Conservation (phyloP, 345 rosid genomes). For the Citrus australasica region DNA sequence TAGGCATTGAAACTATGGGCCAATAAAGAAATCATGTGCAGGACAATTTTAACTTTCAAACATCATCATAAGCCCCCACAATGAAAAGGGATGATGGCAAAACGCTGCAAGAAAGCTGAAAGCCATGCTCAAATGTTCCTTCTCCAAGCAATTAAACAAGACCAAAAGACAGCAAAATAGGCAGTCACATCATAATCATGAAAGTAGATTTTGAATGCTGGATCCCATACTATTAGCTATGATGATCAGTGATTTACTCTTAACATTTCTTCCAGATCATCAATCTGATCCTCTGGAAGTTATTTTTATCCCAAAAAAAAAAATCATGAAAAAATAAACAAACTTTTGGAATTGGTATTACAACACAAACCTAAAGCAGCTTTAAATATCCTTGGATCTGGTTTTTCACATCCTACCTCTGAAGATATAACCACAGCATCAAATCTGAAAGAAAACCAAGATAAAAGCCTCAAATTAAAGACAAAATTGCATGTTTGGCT, state of each 20-base stretch:
- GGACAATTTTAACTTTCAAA: neutral
- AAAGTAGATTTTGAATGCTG: neutral
- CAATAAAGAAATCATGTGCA: neutral
- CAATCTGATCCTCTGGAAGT: neutral
- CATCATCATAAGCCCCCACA: neutral
- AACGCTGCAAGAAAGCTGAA: neutral
- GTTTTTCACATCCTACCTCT: slow-evolving; percentile 84
- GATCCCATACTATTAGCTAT: neutral
- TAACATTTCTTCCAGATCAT: neutral
- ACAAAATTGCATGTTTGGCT: neutral
- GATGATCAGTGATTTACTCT: neutral
- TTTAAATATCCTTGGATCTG: slow-evolving; percentile 65
- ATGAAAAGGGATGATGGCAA: neutral
- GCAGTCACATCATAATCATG: neutral
- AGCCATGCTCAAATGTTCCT: neutral
- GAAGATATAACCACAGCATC: slow-evolving; percentile 81
- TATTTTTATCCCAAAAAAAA: too few relatives aligned
- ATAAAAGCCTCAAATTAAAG: neutral
- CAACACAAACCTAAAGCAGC: slow-evolving; percentile 61
- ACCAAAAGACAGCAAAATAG: neutral
- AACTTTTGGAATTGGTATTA: neutral
- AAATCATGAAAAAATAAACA: neutral
- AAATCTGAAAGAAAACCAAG: slow-evolving; percentile 42
- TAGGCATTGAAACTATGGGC: neutral
- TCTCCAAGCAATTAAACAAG: neutral